These are phyloP conservation scores for Raffaelea albimanens DNA, from an alignment of 2,329 filamentous ascomycete species.

Conservation along the genomic window DNA sequence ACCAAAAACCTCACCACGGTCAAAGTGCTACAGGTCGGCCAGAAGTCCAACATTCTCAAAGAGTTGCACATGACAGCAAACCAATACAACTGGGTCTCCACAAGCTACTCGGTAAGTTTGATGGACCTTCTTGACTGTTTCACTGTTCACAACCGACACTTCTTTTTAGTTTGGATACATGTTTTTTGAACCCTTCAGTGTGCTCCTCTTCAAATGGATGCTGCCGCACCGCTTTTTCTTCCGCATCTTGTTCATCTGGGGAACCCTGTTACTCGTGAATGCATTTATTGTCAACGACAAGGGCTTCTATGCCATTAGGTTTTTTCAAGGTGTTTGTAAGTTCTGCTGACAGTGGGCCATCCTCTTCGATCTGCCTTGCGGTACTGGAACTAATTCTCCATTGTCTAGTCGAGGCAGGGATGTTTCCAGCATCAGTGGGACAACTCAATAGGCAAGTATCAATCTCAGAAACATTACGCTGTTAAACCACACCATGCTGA, in stretches of 20 bases:
- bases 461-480: too few relatives aligned
- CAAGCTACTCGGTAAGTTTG: neutral
- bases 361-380: too few relatives aligned
- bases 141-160: neutral
- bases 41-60: neutral
- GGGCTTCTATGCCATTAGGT: neutral
- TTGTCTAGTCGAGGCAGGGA: slow-evolving; percentile 25
- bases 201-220: neutral
- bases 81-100: neutral
- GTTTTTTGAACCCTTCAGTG: neutral
- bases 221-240: neutral
- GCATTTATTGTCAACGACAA: neutral
- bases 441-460: too few relatives aligned
- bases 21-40: neutral
- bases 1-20: neutral
- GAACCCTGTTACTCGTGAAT: neutral
- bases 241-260: neutral
- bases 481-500: too few relatives aligned
- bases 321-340: neutral
- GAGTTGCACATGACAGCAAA: neutral
- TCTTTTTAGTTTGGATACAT: neutral
- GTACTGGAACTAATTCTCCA: too few relatives aligned
- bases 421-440: slow-evolving; percentile 26
- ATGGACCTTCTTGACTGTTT: neutral
- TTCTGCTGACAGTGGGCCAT: neutral